Conservation (phyloP, 1,139 yeast species). For the Cylindricascospora bacillispora region DNA sequence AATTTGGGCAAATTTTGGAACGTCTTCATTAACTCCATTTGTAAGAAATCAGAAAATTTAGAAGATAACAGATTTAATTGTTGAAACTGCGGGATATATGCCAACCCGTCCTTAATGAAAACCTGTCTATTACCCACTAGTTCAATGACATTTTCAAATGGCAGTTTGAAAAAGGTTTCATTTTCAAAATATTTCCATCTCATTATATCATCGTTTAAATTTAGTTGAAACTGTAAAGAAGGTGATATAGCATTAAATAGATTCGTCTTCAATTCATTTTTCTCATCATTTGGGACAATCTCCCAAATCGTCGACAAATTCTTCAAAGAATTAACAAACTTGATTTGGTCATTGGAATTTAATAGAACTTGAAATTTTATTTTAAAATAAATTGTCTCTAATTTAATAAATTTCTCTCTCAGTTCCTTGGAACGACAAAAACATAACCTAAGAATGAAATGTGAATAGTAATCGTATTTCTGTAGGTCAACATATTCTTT, state of each 20-base stretch:
- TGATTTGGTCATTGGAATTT: slow-evolving; percentile 57
- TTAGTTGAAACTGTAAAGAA: slow-evolving; percentile 24
- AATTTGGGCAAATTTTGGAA: slow-evolving; percentile 71
- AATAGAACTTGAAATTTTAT: slow-evolving; percentile 56
- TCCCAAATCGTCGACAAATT: slow-evolving; percentile 56
- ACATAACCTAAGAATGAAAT: slow-evolving; percentile 73
- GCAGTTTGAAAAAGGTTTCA: slow-evolving; percentile 66
- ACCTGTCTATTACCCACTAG: slow-evolving; percentile 61
- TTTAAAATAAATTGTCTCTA: slow-evolving; percentile 65
- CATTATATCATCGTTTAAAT: slow-evolving; percentile 25
- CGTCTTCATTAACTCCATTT: slow-evolving; percentile 46
- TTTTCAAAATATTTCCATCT: slow-evolving; percentile 30
- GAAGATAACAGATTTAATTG: slow-evolving; percentile 56
- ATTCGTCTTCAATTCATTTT: slow-evolving; percentile 35
- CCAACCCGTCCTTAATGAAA: slow-evolving; percentile 53
- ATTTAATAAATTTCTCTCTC: slow-evolving; percentile 60
- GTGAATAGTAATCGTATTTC: slow-evolving; percentile 84
- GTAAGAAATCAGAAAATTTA: slow-evolving; percentile 51
- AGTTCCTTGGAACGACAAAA: slow-evolving; percentile 86
- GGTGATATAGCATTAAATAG: slow-evolving; percentile 38
- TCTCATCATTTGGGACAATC: slow-evolving; percentile 53
- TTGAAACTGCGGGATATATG: slow-evolving; percentile 73
- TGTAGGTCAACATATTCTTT: slow-evolving; percentile 41
- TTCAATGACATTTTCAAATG: slow-evolving; percentile 75
- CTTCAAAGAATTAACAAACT: slow-evolving; percentile 48